Evolutionary conservation across 495 filamentous ascomycete species (phyloP), one percentile per base, ranked within the genome.

Genomic region (Tuber brumale): DNA sequence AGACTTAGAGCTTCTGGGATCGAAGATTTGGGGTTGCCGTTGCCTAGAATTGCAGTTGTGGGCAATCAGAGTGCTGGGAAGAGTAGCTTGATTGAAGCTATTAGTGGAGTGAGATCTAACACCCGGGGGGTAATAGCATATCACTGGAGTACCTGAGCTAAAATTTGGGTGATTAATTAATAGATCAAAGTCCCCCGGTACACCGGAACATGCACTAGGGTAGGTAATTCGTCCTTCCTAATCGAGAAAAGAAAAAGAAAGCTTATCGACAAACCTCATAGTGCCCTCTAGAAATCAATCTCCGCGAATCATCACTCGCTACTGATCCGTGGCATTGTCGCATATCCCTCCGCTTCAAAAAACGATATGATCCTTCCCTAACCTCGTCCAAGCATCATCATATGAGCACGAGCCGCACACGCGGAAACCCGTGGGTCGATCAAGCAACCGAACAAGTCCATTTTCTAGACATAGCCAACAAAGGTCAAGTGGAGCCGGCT

Each of bases 1-100:
- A 66, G 79, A 23, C 73, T 84, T 31, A 76, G 83, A 45, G 80
- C 84, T 9, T 76, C 76, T 0, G 83, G 83, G 41, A 79, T 84
- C 42, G 83, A 84, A 71, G 83, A 83, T 45, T 74, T 82, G 18
- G 83, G 79, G 1, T 69, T 83, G 23, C 76, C 79, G 5, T 72
- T 84, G 16, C 83, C 83, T 39, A 78, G 82, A 66, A 84, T 84
- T 46, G 83, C 77, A 0, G 83, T 84, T 7, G 82, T 84, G 44
- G 83, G 83, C 5, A 83, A 84, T 69, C 83, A 84, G 75, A 83
- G 81, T 35, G 81, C 83, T 0, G 83, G 83, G 19, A 84, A 84
- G 75, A 76, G 73, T 41, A 83, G 81, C 51, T 74, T 84, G 21
- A 84, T 84, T 70, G 83, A 84, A 69, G 83, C 83, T 7, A 83